Conservation (phyloP, 306 rosid genomes). For the Leucaena leucocephala region DNA sequence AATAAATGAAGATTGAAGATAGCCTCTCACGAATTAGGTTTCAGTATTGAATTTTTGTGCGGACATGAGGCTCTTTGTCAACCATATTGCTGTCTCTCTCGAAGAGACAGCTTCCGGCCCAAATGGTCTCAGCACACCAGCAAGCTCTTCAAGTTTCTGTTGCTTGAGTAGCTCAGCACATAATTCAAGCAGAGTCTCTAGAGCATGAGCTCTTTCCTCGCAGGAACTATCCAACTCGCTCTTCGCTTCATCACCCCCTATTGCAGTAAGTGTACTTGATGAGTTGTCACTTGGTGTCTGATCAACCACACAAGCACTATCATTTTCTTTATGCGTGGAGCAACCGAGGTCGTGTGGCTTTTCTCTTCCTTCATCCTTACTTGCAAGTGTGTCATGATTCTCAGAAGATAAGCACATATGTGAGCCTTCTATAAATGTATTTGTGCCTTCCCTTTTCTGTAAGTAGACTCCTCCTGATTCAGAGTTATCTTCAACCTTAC, state of each 20-base stretch:
- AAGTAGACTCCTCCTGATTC: constrained; percentile 38
- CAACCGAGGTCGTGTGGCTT: constrained; percentile 15
- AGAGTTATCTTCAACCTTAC: constrained; percentile 29
- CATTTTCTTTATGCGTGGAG: constrained; percentile 40
- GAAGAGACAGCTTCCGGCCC: constrained; percentile 88
- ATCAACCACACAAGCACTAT: constrained; percentile 32
- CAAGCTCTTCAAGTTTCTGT: constrained; percentile 87
- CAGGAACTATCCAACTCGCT: constrained; percentile 47
- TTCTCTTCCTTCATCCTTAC: constrained; percentile 47
- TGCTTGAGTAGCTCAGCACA: constrained; percentile 89
- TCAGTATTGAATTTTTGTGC: constrained; percentile 64
- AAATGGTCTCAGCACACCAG: constrained; percentile 79
- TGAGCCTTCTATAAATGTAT: constrained; percentile 32
- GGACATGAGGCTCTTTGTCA: constrained; percentile 81
- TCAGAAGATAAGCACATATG: constrained; percentile 34
- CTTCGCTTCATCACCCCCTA: constrained; percentile 49
- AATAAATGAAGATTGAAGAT: constrained; percentile 26
- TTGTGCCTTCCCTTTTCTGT: constrained; percentile 27
- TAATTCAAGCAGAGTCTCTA: constrained; percentile 84
- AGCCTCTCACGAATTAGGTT: constrained; percentile 39
- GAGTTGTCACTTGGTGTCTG: constrained; percentile 27
- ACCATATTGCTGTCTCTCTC: constrained; percentile 93
- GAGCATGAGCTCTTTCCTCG: constrained; percentile 86
- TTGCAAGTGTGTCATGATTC: constrained; percentile 33
- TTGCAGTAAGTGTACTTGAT: constrained; percentile 37